Evolutionary conservation across 805 yeast species (phyloP), one percentile per base, ranked within the genome.

Genomic region (Myxozyma sirexii): DNA sequence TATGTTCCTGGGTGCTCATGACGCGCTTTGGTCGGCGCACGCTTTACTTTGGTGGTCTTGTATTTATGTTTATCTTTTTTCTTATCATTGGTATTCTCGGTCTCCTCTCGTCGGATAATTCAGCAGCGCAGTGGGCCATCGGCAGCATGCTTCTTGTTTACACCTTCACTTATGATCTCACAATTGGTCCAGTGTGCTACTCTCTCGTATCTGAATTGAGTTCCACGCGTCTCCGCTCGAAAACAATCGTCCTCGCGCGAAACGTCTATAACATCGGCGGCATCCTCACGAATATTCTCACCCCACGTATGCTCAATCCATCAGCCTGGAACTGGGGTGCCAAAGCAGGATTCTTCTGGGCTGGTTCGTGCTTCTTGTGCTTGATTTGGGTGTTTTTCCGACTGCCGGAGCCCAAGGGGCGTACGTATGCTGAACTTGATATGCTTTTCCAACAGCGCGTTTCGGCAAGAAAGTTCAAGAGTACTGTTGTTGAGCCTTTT

Each of bases 341-440:
- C 37, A 56, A 50, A 43, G 4, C 57, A 24, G 63, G 47, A 15
- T 59, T 55, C 41, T 54, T 59, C 55, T 56, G 46, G 76, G 79
- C 77, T 47, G 83, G 76, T 0, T 66, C 69, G 13, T 69, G 73
- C 19, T 42, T 74, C 4, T 1, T 71, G 10, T 67, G 74, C 17
- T 19, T 77, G 5, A 62, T 73, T 39, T 82, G 84, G 83, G 71
- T 76, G 33, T 79, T 73, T 70, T 79, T 81, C 70, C 78, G 81
- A 51, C 73, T 84, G 49, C 88, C 89, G 3, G 88, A 85, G 70
- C 81, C 87, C 27, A 76, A 76, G 65, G 79, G 79, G 47, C 77
- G 84, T 70, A 81, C 87, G 0, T 83, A 76, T 68, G 85, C 83
- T 48, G 88, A 85, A 67, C 74, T 85, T 68, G 87, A 84, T 70